phyloP scores from a whole-genome alignment of 225 moss, liverwort and hornwort genomes.

The Marchantia paleacea region DNA sequence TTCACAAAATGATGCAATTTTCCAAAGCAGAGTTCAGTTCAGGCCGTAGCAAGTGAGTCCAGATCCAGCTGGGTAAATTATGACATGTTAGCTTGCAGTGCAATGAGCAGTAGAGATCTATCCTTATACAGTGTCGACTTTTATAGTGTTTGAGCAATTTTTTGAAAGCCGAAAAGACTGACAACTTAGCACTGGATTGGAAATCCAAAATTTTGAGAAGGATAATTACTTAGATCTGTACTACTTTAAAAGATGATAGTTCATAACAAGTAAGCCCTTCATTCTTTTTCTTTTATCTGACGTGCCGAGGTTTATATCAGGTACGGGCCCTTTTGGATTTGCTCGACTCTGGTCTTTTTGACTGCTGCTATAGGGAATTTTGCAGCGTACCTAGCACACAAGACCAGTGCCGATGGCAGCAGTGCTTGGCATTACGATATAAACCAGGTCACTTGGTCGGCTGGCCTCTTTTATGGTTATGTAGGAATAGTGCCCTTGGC shows the following conservation, averaged over 20 bases:
- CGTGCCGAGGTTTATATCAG: conserved; percentile 31
- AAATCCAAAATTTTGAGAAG: too few relatives aligned
- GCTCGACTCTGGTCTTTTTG: conserved; percentile 95
- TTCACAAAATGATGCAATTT: not conserved
- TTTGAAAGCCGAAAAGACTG: too few relatives aligned
- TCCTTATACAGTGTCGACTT: too few relatives aligned
- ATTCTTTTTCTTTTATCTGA: not conserved
- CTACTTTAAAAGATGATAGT: too few relatives aligned
- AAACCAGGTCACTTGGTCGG: conserved; percentile 91
- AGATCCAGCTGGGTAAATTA: not conserved
- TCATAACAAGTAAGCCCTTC: too few relatives aligned
- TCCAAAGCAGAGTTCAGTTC: not conserved
- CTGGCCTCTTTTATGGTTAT: conserved; percentile 94
- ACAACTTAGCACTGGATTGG: too few relatives aligned
- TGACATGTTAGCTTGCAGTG: too few relatives aligned
- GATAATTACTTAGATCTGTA: too few relatives aligned
- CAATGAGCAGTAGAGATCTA: too few relatives aligned
- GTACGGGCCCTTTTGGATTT: conserved; percentile 99
- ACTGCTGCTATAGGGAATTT: conserved; percentile 98
- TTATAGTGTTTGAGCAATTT: too few relatives aligned
- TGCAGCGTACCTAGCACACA: conserved; percentile 84
- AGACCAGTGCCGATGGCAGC: conserved; percentile 47
- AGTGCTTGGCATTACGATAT: conserved; percentile 93
- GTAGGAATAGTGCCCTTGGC: conserved; percentile 91
- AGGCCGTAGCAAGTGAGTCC: not conserved